Percentiles rank a stretch among this genome's conserved stretches.
Evolutionary conservation across 164 flowering plant genomes (phyloP).

Genomic region (Stephania cephalantha): DNA sequence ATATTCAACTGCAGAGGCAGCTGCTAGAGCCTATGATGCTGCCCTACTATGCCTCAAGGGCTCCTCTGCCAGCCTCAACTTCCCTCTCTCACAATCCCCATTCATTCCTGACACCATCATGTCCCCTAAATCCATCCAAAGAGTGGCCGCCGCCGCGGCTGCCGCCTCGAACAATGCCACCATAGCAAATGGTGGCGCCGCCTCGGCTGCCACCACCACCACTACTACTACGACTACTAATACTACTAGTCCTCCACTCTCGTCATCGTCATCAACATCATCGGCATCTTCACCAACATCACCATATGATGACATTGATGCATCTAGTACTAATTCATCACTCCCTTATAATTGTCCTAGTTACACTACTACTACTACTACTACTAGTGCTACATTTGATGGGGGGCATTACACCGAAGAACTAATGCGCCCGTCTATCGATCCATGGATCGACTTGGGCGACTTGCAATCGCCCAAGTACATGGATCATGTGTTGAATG

Average conservation of each 20-base stretch:
- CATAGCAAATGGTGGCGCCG: too few species aligned
- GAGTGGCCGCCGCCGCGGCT: slow-evolving; percentile 81
- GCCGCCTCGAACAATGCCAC: neutral
- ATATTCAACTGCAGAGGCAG: slow-evolving; percentile 85
- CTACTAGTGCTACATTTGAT: neutral
- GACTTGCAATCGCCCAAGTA: slow-evolving; percentile 21
- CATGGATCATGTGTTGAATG: slow-evolving; percentile 15
- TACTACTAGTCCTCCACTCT: neutral
- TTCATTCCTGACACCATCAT: slow-evolving; percentile 18
- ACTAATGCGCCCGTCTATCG: neutral
- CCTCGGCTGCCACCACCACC: neutral
- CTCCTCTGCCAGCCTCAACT: slow-evolving; percentile 74
- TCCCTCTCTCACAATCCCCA: slow-evolving; percentile 38
- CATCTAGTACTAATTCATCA: neutral
- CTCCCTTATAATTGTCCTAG: slow-evolving; percentile 8
- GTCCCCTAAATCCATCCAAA: slow-evolving; percentile 86
- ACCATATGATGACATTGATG: slow-evolving; percentile 9
- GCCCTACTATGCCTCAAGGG: slow-evolving; percentile 91
- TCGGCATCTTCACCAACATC: slow-evolving; percentile 11
- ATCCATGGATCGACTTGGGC: slow-evolving; percentile 20
- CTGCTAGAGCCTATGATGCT: slow-evolving; percentile 96
- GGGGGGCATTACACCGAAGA: slow-evolving; percentile 1
- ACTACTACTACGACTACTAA: neutral
- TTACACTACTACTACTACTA: slow-evolving; percentile 1
- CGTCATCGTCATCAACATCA: neutral